These are phyloP conservation scores for Ophiognomonia clavigignenti-juglandacearum DNA, from an alignment of 2,329 filamentous ascomycete species.

Conservation along the genomic window DNA sequence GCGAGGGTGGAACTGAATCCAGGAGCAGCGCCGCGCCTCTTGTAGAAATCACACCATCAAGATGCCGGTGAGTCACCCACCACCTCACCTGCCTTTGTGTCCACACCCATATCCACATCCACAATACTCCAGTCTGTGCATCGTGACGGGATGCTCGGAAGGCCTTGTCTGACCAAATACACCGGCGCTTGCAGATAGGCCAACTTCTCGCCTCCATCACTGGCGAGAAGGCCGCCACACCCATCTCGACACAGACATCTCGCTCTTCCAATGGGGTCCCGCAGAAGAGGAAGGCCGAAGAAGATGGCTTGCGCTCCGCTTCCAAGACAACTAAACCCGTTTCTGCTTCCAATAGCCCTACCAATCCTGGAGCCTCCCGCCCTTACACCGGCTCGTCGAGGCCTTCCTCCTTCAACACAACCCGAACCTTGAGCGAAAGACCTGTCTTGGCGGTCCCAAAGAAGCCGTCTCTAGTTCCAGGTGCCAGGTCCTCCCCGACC, in stretches of 20 bases:
- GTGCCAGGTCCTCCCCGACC: conserved; percentile 11
- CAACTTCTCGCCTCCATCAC: conserved; percentile 59
- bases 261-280: conserved; percentile 9
- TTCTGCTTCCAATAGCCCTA: conserved; percentile 17
- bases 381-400: conserved; percentile 18
- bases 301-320: conserved; percentile 37
- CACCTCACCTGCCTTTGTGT: too few relatives aligned
- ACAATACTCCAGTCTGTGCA: too few relatives aligned
- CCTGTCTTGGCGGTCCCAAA: conserved; percentile 14
- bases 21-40: conserved; percentile 5
- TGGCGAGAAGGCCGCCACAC: conserved; percentile 41
- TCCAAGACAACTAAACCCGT: conserved; percentile 37
- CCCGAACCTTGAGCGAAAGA: conserved; percentile 16
- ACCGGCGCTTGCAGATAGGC: conserved; percentile 38
- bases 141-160: neutral
- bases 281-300: conserved; percentile 54
- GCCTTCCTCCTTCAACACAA: conserved; percentile 18
- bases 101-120: neutral
- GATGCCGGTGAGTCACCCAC: conserved; percentile 32
- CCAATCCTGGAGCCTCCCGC: conserved; percentile 23
- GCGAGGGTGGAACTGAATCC: conserved; percentile 13
- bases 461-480: conserved; percentile 8
- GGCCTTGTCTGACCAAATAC: conserved; percentile 10
- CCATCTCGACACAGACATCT: conserved; percentile 19
- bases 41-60: conserved; percentile 17